These are phyloP conservation scores for Mortierella hygrophila DNA, from an alignment of 192 early-diverging fungal species.

Conservation along the genomic window DNA sequence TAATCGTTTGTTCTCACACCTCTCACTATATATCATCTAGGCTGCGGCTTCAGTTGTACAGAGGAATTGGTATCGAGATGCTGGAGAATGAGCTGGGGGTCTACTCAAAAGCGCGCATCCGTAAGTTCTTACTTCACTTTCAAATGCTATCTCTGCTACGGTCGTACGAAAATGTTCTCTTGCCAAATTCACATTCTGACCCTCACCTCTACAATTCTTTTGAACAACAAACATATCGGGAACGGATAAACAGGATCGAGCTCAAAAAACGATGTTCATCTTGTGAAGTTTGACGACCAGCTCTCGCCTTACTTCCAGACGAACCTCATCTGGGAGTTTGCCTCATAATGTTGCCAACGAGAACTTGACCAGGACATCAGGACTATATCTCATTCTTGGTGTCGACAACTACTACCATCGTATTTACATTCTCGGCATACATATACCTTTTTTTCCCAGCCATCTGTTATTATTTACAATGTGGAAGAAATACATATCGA, in stretches of 20 bases:
- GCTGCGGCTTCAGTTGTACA: conserved; percentile 50
- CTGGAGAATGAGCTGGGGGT: conserved; percentile 49
- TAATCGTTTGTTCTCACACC: not conserved
- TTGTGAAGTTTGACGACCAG: conserved; percentile 44
- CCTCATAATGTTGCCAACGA: conserved; percentile 12
- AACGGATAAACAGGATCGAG: conserved; percentile 24
- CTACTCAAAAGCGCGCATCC: conserved; percentile 50
- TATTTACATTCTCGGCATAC: not conserved
- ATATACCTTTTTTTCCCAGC: no score
- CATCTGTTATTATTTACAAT: no score
- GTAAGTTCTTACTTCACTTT: conserved; percentile 20
- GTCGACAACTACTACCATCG: not conserved
- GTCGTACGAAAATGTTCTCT: not conserved
- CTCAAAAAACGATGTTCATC: conserved; percentile 29
- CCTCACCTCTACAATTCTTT: not conserved
- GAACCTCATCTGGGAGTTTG: conserved; percentile 56
- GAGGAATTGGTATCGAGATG: conserved; percentile 57
- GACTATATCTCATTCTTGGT: not conserved
- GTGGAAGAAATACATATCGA: no score
- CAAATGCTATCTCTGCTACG: not conserved
- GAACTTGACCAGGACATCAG: not conserved
- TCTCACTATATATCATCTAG: conserved; percentile 1
- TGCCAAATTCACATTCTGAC: not conserved
- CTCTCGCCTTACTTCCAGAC: conserved; percentile 45
- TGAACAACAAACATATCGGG: not conserved